Percentiles rank a stretch among this genome's conserved stretches.
Evolutionary conservation across 495 filamentous ascomycete species (phyloP).

Genomic region (Podospora appendiculata): DNA sequence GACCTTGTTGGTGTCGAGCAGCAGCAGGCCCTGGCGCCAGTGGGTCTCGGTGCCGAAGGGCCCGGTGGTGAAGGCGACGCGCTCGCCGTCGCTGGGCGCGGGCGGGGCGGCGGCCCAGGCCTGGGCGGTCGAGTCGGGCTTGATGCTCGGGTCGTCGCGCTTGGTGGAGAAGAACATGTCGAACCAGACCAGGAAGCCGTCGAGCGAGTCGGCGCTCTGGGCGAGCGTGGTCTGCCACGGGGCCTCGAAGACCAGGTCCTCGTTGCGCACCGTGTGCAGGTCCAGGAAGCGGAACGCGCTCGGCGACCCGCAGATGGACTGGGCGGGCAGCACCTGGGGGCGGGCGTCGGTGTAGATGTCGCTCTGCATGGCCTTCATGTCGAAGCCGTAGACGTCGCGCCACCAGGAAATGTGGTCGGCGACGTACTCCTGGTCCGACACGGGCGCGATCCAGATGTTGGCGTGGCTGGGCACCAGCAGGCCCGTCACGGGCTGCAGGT

Average conservation of each 20-base stretch:
- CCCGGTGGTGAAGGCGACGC: slow-evolving; percentile 67
- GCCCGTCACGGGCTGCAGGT: slow-evolving; percentile 73
- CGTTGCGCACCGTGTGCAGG: slow-evolving; percentile 65
- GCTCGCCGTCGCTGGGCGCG: slow-evolving; percentile 31
- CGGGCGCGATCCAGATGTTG: slow-evolving; percentile 80
- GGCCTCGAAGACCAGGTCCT: slow-evolving; percentile 69
- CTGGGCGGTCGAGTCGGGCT: slow-evolving; percentile 15
- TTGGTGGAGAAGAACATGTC: slow-evolving; percentile 66
- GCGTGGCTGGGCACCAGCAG: slow-evolving; percentile 89
- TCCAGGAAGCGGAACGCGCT: slow-evolving; percentile 67
- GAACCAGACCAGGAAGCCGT: slow-evolving; percentile 74
- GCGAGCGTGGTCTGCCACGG: slow-evolving; percentile 46
- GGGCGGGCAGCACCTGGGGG: slow-evolving; percentile 72
- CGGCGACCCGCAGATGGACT: slow-evolving; percentile 71
- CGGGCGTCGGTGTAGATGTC: slow-evolving; percentile 79
- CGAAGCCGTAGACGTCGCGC: slow-evolving; percentile 97
- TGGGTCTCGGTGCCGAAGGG: slow-evolving; percentile 73
- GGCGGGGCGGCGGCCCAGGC: slow-evolving; percentile 19
- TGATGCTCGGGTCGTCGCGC: slow-evolving; percentile 9
- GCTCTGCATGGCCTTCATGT: slow-evolving; percentile 83
- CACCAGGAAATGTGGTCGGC: slow-evolving; percentile 90
- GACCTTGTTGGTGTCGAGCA: slow-evolving; percentile 22
- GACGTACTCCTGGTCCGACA: slow-evolving; percentile 82
- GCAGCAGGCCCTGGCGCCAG: slow-evolving; percentile 73
- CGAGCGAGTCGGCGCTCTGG: slow-evolving; percentile 31